Evolutionary conservation across 495 filamentous ascomycete species (phyloP), one percentile per base, ranked within the genome.

Genomic region (Penicillium pulvis): DNA sequence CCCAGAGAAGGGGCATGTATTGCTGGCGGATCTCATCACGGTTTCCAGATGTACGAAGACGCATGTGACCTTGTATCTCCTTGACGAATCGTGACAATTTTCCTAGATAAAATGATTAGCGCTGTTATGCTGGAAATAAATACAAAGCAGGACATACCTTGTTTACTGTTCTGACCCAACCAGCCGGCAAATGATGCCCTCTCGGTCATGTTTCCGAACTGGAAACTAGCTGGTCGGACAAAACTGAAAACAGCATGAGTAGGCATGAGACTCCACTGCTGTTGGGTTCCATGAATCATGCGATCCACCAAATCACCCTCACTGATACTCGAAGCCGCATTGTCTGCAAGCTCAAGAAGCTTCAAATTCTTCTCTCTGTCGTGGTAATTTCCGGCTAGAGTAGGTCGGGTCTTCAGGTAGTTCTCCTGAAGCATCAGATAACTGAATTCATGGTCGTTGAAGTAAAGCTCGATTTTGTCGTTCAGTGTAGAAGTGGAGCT

Each of bases 391-490:
- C 71, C 79, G 2, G 90, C 73, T 11, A 82, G 79, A 9, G 83
- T 79, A 14, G 93, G 95, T 45, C 82, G 88, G 0, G 92, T 92
- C 53, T 83, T 87, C 4, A 99, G 78, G 63, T 98, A 99, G 64
- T 99, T 98, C 71, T 99, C 94, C 69, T 99, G 93, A 57, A 99
- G 84, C 95, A 99, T 98, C 51, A 99, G 73, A 64, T 87, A 90
- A 66, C 90, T 96, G 71, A 97, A 93, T 64, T 99, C 94, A 64
- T 97, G 93, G 62, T 99, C 94, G 67, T 98, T 97, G 81, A 99
- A 99, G 74, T 99, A 99, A 2, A 99, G 85, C 74, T 98, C 93
- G 57, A 92, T 92, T 77, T 99, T 99, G 70, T 99, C 93, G 66
- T 96, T 97, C 47, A 98, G 75, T 0, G 91, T 93, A 8, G 89